Percentiles rank a stretch among this genome's conserved stretches.
phyloP scores from a whole-genome alignment of 2,329 filamentous ascomycete genomes.

The Talaromyces sp. region DNA sequence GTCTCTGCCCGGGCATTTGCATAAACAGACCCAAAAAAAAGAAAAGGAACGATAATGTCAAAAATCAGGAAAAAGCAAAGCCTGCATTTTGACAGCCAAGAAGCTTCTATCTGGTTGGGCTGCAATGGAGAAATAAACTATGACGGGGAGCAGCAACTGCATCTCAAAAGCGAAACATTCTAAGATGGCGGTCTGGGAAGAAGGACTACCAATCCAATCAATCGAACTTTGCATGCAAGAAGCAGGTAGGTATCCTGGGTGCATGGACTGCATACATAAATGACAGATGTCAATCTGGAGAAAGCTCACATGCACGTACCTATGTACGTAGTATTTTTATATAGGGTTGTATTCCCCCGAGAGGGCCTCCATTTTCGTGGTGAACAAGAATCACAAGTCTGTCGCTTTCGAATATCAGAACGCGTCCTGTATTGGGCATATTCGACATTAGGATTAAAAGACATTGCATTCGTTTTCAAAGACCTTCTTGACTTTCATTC shows the following conservation, averaged over 20 bases:
- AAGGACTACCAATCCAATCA: not conserved
- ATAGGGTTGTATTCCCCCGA: not conserved
- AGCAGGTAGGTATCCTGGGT: not conserved
- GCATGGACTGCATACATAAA: not conserved
- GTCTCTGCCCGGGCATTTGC: not conserved
- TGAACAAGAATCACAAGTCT: not conserved
- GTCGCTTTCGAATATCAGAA: not conserved
- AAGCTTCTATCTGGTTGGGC: not conserved
- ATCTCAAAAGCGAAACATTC: not conserved
- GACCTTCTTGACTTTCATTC: not conserved
- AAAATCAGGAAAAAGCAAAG: not conserved
- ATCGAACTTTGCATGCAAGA: not conserved
- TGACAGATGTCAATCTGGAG: not conserved
- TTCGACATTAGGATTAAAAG: not conserved
- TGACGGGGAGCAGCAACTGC: not conserved
- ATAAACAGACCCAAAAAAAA: not conserved
- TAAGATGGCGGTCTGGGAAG: slow-evolving; percentile 7
- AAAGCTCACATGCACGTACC: not conserved
- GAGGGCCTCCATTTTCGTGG: not conserved
- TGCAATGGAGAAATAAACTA: not conserved
- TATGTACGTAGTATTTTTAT: not conserved
- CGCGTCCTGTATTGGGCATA: not conserved
- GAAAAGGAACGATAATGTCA: not conserved
- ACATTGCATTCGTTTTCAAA: not conserved
- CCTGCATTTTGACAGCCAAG: not conserved